These are phyloP conservation scores for Cytidiella melzeri DNA, from an alignment of 768 basidiomycete genomes.

Conservation along the genomic window DNA sequence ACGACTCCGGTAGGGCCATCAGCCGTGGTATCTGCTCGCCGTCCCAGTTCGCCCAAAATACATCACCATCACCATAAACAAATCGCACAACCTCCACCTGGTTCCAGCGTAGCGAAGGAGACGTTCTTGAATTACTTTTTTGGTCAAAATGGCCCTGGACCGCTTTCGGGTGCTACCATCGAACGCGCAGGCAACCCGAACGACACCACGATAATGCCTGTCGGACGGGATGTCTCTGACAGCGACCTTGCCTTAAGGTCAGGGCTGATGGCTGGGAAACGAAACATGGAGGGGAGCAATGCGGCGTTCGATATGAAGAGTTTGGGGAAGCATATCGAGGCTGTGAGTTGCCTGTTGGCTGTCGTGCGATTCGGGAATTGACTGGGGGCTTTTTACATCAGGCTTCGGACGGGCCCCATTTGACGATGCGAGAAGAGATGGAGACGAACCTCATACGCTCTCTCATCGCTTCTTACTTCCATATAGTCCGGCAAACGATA, in stretches of 20 bases:
- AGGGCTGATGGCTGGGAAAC: conserved; percentile 63
- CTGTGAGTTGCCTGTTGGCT: conserved; percentile 52
- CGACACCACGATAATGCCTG: conserved; percentile 31
- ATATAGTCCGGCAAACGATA: conserved; percentile 93
- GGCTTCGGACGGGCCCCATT: conserved; percentile 53
- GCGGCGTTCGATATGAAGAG: conserved; percentile 99
- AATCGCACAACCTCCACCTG: conserved; percentile 10
- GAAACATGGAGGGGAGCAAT: conserved; percentile 64
- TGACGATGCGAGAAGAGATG: conserved; percentile 89
- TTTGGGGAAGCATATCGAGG: conserved; percentile 94
- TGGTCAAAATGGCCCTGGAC: conserved; percentile 81
- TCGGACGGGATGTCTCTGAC: conserved; percentile 61
- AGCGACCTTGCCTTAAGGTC: conserved; percentile 43
- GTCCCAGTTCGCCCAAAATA: conserved; percentile 16
- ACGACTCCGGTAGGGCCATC: conserved; percentile 27
- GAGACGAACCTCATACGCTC: conserved; percentile 93
- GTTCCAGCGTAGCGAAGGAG: conserved; percentile 57
- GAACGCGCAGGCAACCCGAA: conserved; percentile 29
- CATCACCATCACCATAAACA: conserved; percentile 27
- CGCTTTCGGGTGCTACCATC: conserved; percentile 49
- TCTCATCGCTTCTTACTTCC: conserved; percentile 92
- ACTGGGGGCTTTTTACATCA: conserved; percentile 12
- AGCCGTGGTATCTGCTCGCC: conserved; percentile 13
- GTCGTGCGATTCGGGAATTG: neutral
- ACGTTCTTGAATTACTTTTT: conserved; percentile 98